These are phyloP conservation scores for Trametes elegans DNA, from an alignment of 768 basidiomycete species.

Conservation along the genomic window DNA sequence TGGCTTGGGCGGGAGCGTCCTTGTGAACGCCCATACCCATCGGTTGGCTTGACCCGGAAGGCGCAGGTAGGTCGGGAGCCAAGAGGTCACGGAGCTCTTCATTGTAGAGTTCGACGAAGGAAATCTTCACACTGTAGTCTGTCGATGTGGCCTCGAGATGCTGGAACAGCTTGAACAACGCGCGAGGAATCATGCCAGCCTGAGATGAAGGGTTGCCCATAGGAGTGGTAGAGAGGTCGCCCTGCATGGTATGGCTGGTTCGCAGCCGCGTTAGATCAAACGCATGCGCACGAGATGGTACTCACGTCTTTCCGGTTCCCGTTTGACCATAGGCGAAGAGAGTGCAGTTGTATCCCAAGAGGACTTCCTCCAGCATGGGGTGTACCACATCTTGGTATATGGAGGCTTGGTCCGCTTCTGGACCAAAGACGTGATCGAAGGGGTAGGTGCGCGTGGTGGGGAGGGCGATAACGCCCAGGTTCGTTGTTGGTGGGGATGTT, in stretches of 20 bases:
- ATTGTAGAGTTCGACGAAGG: slow-evolving; percentile 95
- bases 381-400: slow-evolving; percentile 92
- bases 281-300: slow-evolving; percentile 5
- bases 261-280: neutral
- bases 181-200: slow-evolving; percentile 96
- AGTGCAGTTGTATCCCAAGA: slow-evolving; percentile 95
- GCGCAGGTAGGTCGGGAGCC: slow-evolving; percentile 70
- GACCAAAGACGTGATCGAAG: slow-evolving; percentile 95
- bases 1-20: slow-evolving; percentile 43
- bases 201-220: slow-evolving; percentile 85
- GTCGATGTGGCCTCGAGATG: slow-evolving; percentile 71
- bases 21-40: slow-evolving; percentile 67
- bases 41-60: slow-evolving; percentile 65
- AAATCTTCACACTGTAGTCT: slow-evolving; percentile 92
- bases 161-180: slow-evolving; percentile 87
- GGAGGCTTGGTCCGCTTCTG: slow-evolving; percentile 93
- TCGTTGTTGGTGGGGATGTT: slow-evolving; percentile 64
- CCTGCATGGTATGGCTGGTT: slow-evolving; percentile 92
- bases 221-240: slow-evolving; percentile 78
- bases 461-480: slow-evolving; percentile 70
- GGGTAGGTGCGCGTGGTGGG: slow-evolving; percentile 84
- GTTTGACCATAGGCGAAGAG: slow-evolving; percentile 99
- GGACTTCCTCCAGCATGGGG: slow-evolving; percentile 91
- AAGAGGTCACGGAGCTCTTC: slow-evolving; percentile 96
- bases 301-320: slow-evolving; percentile 97